phyloP scores from a whole-genome alignment of 2,329 filamentous ascomycete species.

The Raffaelea albimanens region DNA sequence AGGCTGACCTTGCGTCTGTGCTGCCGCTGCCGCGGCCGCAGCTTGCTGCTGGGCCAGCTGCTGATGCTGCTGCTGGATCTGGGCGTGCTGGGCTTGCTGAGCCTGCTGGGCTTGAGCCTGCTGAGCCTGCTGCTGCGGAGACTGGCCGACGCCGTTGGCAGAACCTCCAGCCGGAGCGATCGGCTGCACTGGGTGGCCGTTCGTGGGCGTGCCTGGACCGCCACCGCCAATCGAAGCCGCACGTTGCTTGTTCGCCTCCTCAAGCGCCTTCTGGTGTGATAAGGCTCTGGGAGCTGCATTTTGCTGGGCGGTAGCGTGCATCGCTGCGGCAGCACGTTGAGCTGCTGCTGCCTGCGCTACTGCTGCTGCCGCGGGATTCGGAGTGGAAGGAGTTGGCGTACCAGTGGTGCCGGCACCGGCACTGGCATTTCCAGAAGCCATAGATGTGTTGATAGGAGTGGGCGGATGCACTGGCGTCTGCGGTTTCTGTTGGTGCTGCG shows the following conservation, averaged over 20 bases:
- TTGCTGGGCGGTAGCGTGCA: conserved; percentile 33
- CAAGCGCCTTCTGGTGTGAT: conserved; percentile 40
- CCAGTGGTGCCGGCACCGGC: conserved; percentile 15
- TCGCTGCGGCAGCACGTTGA: conserved; percentile 17
- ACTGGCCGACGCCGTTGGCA: conserved; percentile 7
- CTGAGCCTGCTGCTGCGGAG: conserved; percentile 7
- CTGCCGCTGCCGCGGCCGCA: background rate
- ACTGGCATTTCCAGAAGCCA: conserved; percentile 25
- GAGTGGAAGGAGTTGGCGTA: conserved; percentile 33
- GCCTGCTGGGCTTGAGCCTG: conserved; percentile 6
- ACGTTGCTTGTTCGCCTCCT: conserved; percentile 33
- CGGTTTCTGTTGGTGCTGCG: conserved; percentile 15
- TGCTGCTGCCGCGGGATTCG: conserved; percentile 33
- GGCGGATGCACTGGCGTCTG: conserved; percentile 19
- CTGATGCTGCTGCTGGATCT: conserved; percentile 58
- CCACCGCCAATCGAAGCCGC: conserved; percentile 13
- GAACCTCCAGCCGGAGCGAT: conserved; percentile 4
- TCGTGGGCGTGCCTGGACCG: conserved; percentile 7
- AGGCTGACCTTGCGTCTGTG: conserved; percentile 9
- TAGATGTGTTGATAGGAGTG: conserved; percentile 38
- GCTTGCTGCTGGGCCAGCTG: conserved; percentile 10
- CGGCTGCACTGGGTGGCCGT: conserved; percentile 1
- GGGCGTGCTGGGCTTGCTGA: conserved; percentile 16
- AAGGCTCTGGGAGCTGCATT: conserved; percentile 32
- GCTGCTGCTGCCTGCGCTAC: conserved; percentile 3